These are phyloP conservation scores for Coprinellus micaceus DNA, from an alignment of 768 basidiomycete species.

Conservation along the genomic window DNA sequence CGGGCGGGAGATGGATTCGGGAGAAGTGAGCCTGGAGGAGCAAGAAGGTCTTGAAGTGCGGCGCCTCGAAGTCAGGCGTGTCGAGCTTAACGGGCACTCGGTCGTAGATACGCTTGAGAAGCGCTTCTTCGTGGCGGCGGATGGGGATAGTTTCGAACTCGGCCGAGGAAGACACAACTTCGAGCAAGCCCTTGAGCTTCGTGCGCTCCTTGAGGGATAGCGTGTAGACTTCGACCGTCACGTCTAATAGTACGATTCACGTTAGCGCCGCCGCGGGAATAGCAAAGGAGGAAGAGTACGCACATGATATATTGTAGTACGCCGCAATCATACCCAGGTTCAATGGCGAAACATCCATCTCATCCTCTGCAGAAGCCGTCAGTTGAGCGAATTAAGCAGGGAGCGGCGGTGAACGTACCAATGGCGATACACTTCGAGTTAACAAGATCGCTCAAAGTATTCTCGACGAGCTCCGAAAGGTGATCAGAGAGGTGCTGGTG, in stretches of 20 bases:
- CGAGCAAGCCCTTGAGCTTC: constrained; percentile 93
- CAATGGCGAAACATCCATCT: constrained; percentile 87
- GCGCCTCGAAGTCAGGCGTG: constrained; percentile 78
- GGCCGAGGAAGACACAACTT: constrained; percentile 94
- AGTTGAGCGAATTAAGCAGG: no score
- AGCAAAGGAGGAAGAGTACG: constrained; percentile 26
- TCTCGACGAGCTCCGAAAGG: constrained; percentile 93
- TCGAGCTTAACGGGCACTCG: constrained; percentile 95
- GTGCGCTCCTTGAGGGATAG: constrained; percentile 93
- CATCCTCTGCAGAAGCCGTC: constrained; percentile 57
- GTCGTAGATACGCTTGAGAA: constrained; percentile 89
- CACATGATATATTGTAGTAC: constrained; percentile 91
- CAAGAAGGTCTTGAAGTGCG: constrained; percentile 97
- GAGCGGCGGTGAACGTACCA: no score
- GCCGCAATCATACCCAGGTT: constrained; percentile 99
- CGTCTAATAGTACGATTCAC: constrained; percentile 48
- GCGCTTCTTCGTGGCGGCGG: constrained; percentile 83
- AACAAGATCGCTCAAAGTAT: constrained; percentile 84
- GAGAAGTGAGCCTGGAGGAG: constrained; percentile 97
- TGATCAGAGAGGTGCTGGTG: constrained; percentile 96
- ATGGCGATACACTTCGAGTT: constrained; percentile 94
- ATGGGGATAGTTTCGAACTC: constrained; percentile 96
- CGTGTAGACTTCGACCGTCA: constrained; percentile 96
- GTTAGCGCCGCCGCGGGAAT: background rate
- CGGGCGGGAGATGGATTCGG: constrained; percentile 85